Evolutionary conservation across 768 basidiomycete species (phyloP).

Genomic region (Mrakia gelida): DNA sequence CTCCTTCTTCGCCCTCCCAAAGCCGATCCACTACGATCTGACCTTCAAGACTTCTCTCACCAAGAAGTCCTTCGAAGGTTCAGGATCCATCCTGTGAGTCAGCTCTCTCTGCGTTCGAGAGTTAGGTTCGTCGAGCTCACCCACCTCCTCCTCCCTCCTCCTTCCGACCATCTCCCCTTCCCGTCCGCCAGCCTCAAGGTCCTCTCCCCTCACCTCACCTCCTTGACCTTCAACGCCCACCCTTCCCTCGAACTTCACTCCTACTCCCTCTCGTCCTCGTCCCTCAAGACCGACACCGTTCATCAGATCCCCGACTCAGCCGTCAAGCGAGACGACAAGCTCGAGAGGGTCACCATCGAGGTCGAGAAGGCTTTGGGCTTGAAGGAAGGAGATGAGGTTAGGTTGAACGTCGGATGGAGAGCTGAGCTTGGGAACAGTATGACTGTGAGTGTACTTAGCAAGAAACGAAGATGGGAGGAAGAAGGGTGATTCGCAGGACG

Average conservation of each 20-base stretch:
- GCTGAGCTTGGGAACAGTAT: constrained; percentile 65
- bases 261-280: constrained; percentile 57
- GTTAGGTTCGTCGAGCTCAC: constrained; percentile 1
- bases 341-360: constrained; percentile 62
- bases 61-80: constrained; percentile 66
- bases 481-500: not conserved
- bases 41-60: constrained; percentile 69
- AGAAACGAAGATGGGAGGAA: not conserved
- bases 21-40: constrained; percentile 65
- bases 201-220: constrained; percentile 55
- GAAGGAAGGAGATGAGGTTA: constrained; percentile 49
- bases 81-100: not conserved
- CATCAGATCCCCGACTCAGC: constrained; percentile 48
- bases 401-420: constrained; percentile 64
- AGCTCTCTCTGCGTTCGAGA: not conserved
- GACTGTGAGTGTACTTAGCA: constrained; percentile 58
- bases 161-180: constrained; percentile 3
- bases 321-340: constrained; percentile 56
- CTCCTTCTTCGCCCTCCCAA: not conserved
- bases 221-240: constrained; percentile 58
- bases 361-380: constrained; percentile 52
- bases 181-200: constrained; percentile 56
- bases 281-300: constrained; percentile 48
- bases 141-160: not conserved
- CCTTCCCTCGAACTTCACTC: constrained; percentile 55